Evolutionary conservation across 345 rosid genomes (phyloP).

Genomic region (Citrus mangshanensis): DNA sequence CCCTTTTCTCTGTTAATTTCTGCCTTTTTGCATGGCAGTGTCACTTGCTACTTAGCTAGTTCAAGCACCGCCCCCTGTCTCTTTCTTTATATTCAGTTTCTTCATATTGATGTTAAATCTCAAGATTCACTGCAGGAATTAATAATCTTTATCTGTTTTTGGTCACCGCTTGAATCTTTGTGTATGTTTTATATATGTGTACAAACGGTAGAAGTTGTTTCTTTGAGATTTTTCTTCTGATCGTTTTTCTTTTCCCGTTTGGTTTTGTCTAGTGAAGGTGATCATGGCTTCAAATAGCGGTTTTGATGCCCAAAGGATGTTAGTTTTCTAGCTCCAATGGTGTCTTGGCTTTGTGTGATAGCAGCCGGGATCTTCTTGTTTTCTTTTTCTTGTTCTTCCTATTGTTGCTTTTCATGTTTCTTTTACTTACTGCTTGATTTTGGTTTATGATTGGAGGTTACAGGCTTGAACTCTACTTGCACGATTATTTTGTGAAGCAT

Average conservation of each 20-base stretch:
- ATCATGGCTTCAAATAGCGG: neutral
- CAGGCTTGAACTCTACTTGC: slow-evolving; percentile 37
- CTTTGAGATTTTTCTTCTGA: neutral
- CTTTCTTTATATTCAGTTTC: neutral
- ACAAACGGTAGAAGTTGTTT: neutral
- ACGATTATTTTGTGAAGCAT: slow-evolving; percentile 36
- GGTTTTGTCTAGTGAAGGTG: neutral
- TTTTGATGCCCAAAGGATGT: slow-evolving; percentile 20
- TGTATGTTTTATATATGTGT: neutral
- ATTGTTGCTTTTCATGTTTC: neutral
- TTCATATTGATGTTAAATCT: neutral
- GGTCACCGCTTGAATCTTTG: neutral
- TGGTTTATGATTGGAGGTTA: slow-evolving; percentile 8
- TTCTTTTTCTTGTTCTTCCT: neutral
- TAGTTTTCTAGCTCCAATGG: slow-evolving; percentile 7
- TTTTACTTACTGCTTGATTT: neutral
- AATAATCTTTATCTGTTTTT: neutral
- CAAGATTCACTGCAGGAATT: neutral
- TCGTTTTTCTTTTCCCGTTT: neutral
- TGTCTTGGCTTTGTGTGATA: neutral
- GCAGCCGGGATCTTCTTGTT: neutral
- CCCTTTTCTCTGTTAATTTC: neutral
- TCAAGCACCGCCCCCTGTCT: neutral
- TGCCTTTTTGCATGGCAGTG: slow-evolving; percentile 16
- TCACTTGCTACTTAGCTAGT: slow-evolving; percentile 5